A percentile compares a stretch with the other conserved stretches of the same genome.
These are phyloP conservation scores for Gaeumannomyces sp. DNA, from an alignment of 2,329 filamentous ascomycete species.

Conservation along the genomic window DNA sequence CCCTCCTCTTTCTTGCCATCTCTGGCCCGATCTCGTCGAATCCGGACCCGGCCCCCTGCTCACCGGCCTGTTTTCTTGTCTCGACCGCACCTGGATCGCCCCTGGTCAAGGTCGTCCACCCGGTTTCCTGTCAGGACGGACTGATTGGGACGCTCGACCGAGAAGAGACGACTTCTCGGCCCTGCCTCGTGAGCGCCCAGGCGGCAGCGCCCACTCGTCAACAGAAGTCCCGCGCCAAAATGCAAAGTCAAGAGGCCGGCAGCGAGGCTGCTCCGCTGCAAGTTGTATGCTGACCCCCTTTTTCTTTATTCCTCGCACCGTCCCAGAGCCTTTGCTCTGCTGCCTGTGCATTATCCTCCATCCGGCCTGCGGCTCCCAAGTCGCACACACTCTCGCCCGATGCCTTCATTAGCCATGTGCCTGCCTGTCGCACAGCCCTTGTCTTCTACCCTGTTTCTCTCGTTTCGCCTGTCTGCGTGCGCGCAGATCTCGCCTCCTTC, in stretches of 20 bases:
- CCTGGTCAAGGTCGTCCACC: not conserved
- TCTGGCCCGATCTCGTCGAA: not conserved
- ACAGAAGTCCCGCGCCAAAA: constrained; percentile 2
- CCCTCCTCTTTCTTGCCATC: not conserved
- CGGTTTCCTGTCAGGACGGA: not conserved
- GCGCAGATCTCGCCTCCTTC: not conserved
- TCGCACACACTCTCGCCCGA: not conserved
- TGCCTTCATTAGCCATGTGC: not conserved
- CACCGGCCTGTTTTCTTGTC: not conserved
- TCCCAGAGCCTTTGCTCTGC: constrained; percentile 1
- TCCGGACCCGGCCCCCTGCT: not conserved
- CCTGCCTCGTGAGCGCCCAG: constrained; percentile 8
- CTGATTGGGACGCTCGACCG: not conserved
- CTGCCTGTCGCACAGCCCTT: not conserved
- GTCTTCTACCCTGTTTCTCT: not conserved
- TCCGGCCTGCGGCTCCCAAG: not conserved
- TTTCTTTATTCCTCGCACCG: constrained; percentile 1
- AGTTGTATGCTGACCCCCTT: constrained; percentile 3
- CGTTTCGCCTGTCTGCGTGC: not conserved
- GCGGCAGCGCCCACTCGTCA: constrained; percentile 8
- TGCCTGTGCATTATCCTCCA: not conserved
- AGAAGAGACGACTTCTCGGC: not conserved
- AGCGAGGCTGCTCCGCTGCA: constrained; percentile 8
- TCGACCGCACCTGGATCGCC: not conserved
- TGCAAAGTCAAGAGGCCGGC: constrained; percentile 8